phyloP scores from a whole-genome alignment of 1,284 basidiomycete species.

The Moesziomyces parantarcticus region DNA sequence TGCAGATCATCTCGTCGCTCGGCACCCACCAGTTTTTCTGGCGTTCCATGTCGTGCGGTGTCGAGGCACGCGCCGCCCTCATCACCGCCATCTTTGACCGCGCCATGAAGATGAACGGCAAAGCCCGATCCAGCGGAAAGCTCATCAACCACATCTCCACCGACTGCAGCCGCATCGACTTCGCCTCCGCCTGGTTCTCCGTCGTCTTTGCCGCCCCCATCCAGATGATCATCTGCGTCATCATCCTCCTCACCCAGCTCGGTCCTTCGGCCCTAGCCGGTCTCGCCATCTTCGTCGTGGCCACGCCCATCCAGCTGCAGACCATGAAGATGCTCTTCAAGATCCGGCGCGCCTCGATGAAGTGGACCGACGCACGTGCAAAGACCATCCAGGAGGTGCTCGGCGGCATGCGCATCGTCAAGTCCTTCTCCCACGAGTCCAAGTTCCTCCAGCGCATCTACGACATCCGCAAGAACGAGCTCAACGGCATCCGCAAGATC shows the following conservation, averaged over 20 bases:
- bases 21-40: slow-evolving; percentile 85
- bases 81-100: slow-evolving; percentile 88
- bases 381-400: slow-evolving; percentile 66
- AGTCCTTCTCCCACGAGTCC: slow-evolving; percentile 62
- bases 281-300: slow-evolving; percentile 78
- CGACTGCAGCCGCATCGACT: slow-evolving; percentile 90
- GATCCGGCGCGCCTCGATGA: slow-evolving; percentile 81
- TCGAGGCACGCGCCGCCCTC: slow-evolving; percentile 84
- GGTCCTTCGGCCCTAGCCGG: slow-evolving; percentile 85
- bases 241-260: slow-evolving; percentile 78
- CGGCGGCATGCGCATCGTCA: slow-evolving; percentile 66
- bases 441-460: slow-evolving; percentile 74
- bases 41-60: slow-evolving; percentile 69
- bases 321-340: slow-evolving; percentile 81
- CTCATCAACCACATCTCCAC: slow-evolving; percentile 93
- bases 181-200: slow-evolving; percentile 81
- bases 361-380: slow-evolving; percentile 80
- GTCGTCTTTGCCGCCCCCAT: slow-evolving; percentile 79
- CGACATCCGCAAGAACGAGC: slow-evolving; percentile 79
- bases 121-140: slow-evolving; percentile 84
- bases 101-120: slow-evolving; percentile 80
- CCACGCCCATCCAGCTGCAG: slow-evolving; percentile 76
- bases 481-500: slow-evolving; percentile 80
- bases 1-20: slow-evolving; percentile 78
- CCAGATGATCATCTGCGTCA: slow-evolving; percentile 69